phyloP scores from a whole-genome alignment of 2,329 filamentous ascomycete genomes.

The Exophiala phaeomuriformis region DNA sequence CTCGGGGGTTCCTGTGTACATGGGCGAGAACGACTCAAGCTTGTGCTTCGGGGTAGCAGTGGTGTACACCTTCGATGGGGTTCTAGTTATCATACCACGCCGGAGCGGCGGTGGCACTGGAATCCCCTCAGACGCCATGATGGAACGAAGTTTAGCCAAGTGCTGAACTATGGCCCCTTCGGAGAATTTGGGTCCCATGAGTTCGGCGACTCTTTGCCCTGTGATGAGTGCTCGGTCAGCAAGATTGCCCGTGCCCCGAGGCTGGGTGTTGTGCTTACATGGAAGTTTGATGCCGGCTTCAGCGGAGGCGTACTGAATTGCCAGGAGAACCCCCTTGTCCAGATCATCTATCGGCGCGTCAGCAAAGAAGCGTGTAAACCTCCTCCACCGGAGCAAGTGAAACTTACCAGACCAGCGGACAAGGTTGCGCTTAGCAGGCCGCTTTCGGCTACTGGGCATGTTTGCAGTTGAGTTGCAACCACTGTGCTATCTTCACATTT shows the following conservation, averaged over 20 bases:
- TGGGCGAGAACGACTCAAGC: constrained; percentile 3
- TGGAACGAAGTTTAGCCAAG: constrained; percentile 38
- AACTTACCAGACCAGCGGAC: constrained; percentile 40
- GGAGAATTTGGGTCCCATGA: constrained; percentile 37
- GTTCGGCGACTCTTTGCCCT: constrained; percentile 33
- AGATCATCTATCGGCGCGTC: constrained; percentile 33
- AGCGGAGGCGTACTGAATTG: constrained; percentile 38
- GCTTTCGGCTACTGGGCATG: constrained; percentile 4
- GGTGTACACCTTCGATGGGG: constrained; percentile 22
- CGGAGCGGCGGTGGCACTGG: constrained; percentile 37
- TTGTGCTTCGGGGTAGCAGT: constrained; percentile 5
- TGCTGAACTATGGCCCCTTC: constrained; percentile 44
- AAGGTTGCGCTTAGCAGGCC: constrained; percentile 33
- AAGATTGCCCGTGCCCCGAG: not conserved
- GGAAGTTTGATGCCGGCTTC: constrained; percentile 35
- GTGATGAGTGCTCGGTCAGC: not conserved
- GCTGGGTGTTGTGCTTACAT: constrained; percentile 27
- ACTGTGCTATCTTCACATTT: not conserved
- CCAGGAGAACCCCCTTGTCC: constrained; percentile 39
- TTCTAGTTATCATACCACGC: constrained; percentile 29
- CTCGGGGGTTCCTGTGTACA: constrained; percentile 6
- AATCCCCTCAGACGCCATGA: constrained; percentile 29
- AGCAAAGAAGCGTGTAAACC: constrained; percentile 10
- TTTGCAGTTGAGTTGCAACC: not conserved
- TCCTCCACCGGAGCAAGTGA: not conserved